Conservation (phyloP, 176 grass and related monocot genomes). For the Olyra latifolia region DNA sequence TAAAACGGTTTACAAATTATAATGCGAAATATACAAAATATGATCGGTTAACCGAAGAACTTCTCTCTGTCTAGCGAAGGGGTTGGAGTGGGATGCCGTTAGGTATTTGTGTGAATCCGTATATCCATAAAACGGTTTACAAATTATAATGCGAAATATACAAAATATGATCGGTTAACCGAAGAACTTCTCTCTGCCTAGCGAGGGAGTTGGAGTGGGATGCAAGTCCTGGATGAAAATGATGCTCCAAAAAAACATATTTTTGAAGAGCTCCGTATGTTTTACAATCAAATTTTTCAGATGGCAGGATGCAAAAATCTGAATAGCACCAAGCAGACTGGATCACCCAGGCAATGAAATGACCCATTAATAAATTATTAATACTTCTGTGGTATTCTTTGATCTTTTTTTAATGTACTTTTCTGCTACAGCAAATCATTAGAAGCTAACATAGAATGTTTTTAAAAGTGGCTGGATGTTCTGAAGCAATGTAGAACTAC, state of each 20-base stretch:
- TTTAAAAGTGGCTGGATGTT: background rate
- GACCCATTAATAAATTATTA: background rate
- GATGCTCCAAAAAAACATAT: background rate
- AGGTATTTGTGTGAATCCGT: background rate
- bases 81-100: background rate
- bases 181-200: background rate
- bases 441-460: background rate
- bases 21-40: background rate
- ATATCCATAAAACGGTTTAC: background rate
- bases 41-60: background rate
- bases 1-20: background rate
- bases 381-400: background rate
- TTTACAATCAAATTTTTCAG: slow-evolving; percentile 8
- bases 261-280: slow-evolving; percentile 1
- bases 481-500: background rate
- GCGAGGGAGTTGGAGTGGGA: background rate
- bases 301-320: slow-evolving; percentile 12
- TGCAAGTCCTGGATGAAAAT: slow-evolving; percentile 9
- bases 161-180: background rate
- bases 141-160: background rate
- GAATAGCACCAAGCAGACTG: background rate
- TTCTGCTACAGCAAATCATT: background rate
- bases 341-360: background rate
- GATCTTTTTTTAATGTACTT: background rate
- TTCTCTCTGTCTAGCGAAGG: background rate